Conservation (phyloP, 2,329 filamentous ascomycete genomes). For the Huntiella abstrusa region DNA sequence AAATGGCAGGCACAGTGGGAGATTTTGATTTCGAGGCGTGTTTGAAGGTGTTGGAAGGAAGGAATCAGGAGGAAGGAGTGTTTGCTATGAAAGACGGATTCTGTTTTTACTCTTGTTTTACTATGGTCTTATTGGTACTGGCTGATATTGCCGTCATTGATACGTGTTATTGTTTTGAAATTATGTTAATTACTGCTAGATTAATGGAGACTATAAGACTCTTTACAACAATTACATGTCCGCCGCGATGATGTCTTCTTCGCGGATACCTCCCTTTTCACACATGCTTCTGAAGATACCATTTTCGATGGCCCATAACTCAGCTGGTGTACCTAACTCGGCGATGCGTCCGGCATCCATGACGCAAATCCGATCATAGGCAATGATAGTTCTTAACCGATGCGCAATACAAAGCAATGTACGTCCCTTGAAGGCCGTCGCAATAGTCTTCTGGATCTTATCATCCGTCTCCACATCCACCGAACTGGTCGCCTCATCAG, state of each 20-base stretch:
- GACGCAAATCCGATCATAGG: slow-evolving; percentile 89
- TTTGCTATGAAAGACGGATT: too few species aligned
- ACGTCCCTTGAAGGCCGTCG: slow-evolving; percentile 64
- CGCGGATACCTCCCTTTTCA: slow-evolving; percentile 58
- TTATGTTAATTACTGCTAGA: too few species aligned
- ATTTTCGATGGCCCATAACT: slow-evolving; percentile 46
- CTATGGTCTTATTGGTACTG: too few species aligned
- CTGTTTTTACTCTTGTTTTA: too few species aligned
- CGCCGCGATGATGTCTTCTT: slow-evolving; percentile 33
- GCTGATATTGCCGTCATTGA: too few species aligned
- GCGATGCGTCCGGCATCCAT: slow-evolving; percentile 83
- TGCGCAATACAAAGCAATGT: slow-evolving; percentile 89
- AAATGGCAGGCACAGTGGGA: neutral
- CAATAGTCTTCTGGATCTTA: slow-evolving; percentile 84
- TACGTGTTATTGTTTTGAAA: too few species aligned
- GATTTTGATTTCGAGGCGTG: neutral
- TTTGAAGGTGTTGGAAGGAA: too few species aligned
- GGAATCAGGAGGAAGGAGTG: too few species aligned
- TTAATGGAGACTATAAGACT: neutral
- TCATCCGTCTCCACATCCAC: slow-evolving; percentile 95
- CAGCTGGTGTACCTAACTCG: slow-evolving; percentile 61
- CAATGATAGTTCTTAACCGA: slow-evolving; percentile 75
- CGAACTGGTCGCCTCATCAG: slow-evolving; percentile 83
- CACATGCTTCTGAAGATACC: slow-evolving; percentile 86
- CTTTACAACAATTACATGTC: slow-evolving; percentile 17